Evolutionary conservation across 768 basidiomycete species (phyloP), one percentile per base, ranked within the genome.

Genomic region (Leccinum obscurum): DNA sequence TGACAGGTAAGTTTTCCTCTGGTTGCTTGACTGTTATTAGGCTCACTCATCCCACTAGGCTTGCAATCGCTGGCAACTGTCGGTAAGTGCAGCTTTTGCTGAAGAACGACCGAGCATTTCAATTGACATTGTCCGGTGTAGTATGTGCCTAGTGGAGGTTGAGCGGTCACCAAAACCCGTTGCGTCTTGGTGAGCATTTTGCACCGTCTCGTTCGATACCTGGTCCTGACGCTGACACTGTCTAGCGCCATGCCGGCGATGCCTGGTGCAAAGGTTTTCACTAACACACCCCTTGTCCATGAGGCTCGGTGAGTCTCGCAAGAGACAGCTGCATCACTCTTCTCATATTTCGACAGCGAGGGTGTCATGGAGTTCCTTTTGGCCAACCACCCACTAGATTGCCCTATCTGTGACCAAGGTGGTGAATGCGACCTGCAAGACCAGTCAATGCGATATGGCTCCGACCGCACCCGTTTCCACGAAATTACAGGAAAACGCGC

Each of bases 341-440:
- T 51, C 63, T 70, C 14, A 70, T 52, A 15, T 39, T 49, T 17
- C 56, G 58, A 28, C 67, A 92, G 95, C 22, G 95, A 97, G 76
- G 97, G 97, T 54, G 96, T 98, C 61, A 98, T 99, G 97, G 97
- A 98, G 72, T 97, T 98, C 77, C 83, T 98, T 41, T 86, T 98
- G 61, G 86, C 96, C 60, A 98, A 99, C 76, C 97, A 99, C 70
- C 97, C 97, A 2, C 83, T 99, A 58, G 97, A 99, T 74, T 99
- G 97, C 76, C 97, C 97, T 22, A 91, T 98, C 64, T 99, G 97
- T 69, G 97, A 99, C 73, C 95, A 98, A 77, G 96, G 95, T 72
- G 96, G 97, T 59, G 95, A 98, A 83, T 99, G 95, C 74, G 95
- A 98, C 74, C 84, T 98, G 8, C 96, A 98, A 79, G 96, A 98